A percentile compares a stretch with the other conserved stretches of the same genome.
phyloP scores from a whole-genome alignment of 208 protist species.

The Trypanosoma avium region DNA sequence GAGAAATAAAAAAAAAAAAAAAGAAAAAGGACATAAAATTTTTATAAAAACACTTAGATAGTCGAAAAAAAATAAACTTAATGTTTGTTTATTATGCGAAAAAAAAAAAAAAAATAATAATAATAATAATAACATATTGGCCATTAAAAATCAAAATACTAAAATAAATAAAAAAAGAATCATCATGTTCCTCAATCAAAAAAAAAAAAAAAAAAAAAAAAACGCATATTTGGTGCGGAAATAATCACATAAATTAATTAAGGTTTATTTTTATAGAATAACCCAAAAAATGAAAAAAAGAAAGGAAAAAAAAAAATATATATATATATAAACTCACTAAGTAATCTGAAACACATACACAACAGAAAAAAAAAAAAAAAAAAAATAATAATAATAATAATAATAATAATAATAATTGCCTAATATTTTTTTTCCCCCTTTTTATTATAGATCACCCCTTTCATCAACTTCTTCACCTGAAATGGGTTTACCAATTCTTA shows the following conservation, averaged over 20 bases:
- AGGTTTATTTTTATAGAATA: too few relatives aligned
- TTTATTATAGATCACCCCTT: constrained; percentile 17
- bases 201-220: not conserved
- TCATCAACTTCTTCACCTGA: constrained; percentile 18
- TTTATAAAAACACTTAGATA: not conserved
- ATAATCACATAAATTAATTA: too few relatives aligned
- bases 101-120: not conserved
- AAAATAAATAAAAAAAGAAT: not conserved
- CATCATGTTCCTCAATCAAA: not conserved
- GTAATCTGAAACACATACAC: constrained; percentile 16
- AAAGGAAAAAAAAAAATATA: too few relatives aligned
- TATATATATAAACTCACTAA: too few relatives aligned
- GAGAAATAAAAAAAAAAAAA: not conserved
- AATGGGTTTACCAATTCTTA: constrained; percentile 42
- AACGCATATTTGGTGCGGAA: too few relatives aligned
- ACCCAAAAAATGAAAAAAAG: too few relatives aligned
- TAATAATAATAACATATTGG: too few relatives aligned
- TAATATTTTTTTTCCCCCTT: constrained; percentile 4
- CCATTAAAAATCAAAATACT: too few relatives aligned
- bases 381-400: constrained; percentile 1
- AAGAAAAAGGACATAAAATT: not conserved
- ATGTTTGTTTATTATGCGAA: too few relatives aligned
- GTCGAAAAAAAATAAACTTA: not conserved
- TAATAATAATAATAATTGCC: not conserved
- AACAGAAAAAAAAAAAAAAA: constrained; percentile 6